Base-by-base conservation (phyloP, 345 rosid genomes). In the Carallia pectinifolia region DNA sequence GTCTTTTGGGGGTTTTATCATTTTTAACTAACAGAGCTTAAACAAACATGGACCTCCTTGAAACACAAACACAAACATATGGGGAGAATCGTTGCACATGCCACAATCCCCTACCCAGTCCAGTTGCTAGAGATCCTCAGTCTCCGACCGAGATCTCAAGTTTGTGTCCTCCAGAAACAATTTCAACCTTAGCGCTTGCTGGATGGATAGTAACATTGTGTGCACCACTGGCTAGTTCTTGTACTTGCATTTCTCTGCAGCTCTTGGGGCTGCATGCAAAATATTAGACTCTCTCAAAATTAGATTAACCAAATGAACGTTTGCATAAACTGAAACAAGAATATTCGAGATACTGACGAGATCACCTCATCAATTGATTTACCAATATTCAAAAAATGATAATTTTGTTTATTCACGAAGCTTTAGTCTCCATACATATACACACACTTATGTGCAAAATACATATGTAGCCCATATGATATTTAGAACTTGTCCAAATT, bases 231-330 rank as follows among this genome's bases (percentile, higher is more conserved):
- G 69, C 83, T 86, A 88, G 82, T 70, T 77, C 61, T 80, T 70
- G 78, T 61, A 80, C 79, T 77, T 82, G 82, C 80, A 80, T 80
- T 86, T 86, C 77, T 86, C 89, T 68, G 74, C 65, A 9, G 87
- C 87, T 83, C 93, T 83, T 72, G 93, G 90, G 10, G 93, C 93
- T 88, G 80, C 66, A 76, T 30, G 48, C 17, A 76, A 65, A 72
- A 65, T 8, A 55, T 67, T 23, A 71, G 69, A 17, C 34, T 50
- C 47, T 34, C 53, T 0, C 5, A 7, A 18, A 44, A 39, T 72
- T 18, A 59, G 5, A 40, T 65, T 30, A 13, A 6, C 50, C 0
- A 16, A 44, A 44, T 44, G 17, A 12, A 44, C 3, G 16, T 44
- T 44, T 4, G 12, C 16, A 60, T 37, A 72, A 55, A 30, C 31